phyloP scores from a whole-genome alignment of 1,139 yeast genomes.

The Pichia sp. region DNA sequence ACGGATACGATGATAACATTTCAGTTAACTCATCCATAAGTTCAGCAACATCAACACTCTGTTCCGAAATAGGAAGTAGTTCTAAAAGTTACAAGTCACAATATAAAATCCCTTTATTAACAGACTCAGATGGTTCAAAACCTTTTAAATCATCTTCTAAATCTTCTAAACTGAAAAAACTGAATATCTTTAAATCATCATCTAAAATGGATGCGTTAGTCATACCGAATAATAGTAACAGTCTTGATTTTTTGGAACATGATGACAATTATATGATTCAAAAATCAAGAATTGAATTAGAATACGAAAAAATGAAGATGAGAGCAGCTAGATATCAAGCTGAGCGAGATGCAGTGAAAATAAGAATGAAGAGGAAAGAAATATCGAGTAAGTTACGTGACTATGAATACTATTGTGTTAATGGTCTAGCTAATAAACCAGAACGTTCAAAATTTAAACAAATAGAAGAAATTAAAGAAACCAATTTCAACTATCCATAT shows the following conservation, averaged over 20 bases:
- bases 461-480: background rate
- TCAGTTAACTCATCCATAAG: background rate
- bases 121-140: background rate
- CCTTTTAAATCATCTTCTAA: background rate
- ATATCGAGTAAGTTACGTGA: slow-evolving; percentile 8
- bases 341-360: slow-evolving; percentile 4
- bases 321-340: slow-evolving; percentile 7
- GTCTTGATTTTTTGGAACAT: background rate
- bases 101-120: background rate
- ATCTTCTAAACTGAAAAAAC: background rate
- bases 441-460: background rate
- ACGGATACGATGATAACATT: background rate
- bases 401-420: slow-evolving; percentile 15
- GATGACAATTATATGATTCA: background rate
- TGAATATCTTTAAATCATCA: background rate
- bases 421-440: slow-evolving; percentile 8
- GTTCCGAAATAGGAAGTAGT: background rate
- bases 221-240: background rate
- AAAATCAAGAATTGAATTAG: slow-evolving; percentile 6
- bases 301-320: slow-evolving; percentile 9
- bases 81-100: background rate
- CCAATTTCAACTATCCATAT: background rate
- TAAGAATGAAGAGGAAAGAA: background rate
- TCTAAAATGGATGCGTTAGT: background rate
- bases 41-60: background rate